These are phyloP conservation scores for Anthoceros angustus DNA, from an alignment of 225 moss, liverwort and hornwort genomes.

Conservation along the genomic window DNA sequence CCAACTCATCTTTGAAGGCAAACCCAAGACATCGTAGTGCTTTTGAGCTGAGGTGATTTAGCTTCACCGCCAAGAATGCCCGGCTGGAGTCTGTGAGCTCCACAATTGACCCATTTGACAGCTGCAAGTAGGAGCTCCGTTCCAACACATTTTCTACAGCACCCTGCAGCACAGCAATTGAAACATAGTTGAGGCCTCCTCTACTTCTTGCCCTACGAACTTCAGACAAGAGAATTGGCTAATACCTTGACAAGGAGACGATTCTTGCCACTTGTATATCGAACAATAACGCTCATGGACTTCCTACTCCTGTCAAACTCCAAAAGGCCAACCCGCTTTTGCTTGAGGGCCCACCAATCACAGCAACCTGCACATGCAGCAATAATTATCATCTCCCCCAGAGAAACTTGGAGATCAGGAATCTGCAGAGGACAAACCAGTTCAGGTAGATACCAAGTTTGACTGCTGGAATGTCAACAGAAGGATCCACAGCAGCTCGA, in stretches of 20 bases:
- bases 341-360: conserved; percentile 48
- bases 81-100: conserved; percentile 49
- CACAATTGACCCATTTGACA: conserved; percentile 51
- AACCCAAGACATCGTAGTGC: conserved; percentile 78
- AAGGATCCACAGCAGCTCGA: conserved; percentile 14
- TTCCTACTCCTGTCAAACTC: conserved; percentile 87
- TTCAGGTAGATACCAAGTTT: conserved; percentile 19
- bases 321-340: conserved; percentile 42
- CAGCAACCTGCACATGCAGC: conserved; percentile 46
- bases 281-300: conserved; percentile 76
- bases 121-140: conserved; percentile 49
- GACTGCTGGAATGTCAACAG: conserved; percentile 12
- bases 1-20: conserved; percentile 77
- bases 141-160: conserved; percentile 86
- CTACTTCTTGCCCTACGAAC: background rate
- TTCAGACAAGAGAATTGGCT: background rate
- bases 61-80: conserved; percentile 33
- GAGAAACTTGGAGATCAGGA: background rate
- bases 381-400: background rate
- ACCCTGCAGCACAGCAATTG: conserved; percentile 29
- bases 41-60: conserved; percentile 47
- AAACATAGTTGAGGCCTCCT: background rate
- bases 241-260: conserved; percentile 73
- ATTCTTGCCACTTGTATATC: conserved; percentile 32
- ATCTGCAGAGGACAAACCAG: background rate